Conservation (phyloP, 768 basidiomycete genomes). For the Cystobasidium tubakii region DNA sequence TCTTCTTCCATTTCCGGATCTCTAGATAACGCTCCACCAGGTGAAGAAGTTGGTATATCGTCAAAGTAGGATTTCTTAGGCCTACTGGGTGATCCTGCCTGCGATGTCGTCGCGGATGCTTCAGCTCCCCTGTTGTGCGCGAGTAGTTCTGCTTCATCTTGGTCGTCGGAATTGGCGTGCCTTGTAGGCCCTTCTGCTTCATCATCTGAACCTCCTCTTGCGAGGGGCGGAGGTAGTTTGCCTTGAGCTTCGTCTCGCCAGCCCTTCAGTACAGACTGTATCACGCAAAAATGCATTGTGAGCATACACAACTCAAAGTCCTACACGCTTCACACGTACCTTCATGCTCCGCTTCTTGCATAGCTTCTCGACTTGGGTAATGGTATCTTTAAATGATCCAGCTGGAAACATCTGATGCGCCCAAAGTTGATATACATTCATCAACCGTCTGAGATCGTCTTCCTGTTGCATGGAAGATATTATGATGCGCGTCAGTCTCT, state of each 20-base stretch:
- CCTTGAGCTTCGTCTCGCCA: conserved; percentile 63
- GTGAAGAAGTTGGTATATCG: conserved; percentile 34
- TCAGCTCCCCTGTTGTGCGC: neutral
- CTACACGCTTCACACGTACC: no score
- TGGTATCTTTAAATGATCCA: conserved; percentile 77
- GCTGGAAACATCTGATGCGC: conserved; percentile 87
- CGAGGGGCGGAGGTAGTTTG: neutral
- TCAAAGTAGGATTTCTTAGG: conserved; percentile 34
- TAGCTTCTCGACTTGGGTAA: conserved; percentile 75
- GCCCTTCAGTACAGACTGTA: conserved; percentile 58
- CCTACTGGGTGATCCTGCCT: neutral
- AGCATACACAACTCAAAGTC: no score
- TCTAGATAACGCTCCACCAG: conserved; percentile 33
- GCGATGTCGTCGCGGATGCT: neutral
- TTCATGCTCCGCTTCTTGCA: conserved; percentile 80
- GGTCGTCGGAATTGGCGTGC: conserved; percentile 2
- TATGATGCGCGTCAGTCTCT: no score
- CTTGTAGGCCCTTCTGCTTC: neutral
- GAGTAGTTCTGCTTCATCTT: neutral
- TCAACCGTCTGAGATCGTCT: conserved; percentile 70
- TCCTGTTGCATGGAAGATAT: no score
- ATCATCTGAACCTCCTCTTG: neutral
- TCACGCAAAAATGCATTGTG: neutral
- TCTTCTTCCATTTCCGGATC: conserved; percentile 47
- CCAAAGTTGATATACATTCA: conserved; percentile 90